Conservation (phyloP, 2,329 filamentous ascomycete species). For the Stromatinia cepivora region DNA sequence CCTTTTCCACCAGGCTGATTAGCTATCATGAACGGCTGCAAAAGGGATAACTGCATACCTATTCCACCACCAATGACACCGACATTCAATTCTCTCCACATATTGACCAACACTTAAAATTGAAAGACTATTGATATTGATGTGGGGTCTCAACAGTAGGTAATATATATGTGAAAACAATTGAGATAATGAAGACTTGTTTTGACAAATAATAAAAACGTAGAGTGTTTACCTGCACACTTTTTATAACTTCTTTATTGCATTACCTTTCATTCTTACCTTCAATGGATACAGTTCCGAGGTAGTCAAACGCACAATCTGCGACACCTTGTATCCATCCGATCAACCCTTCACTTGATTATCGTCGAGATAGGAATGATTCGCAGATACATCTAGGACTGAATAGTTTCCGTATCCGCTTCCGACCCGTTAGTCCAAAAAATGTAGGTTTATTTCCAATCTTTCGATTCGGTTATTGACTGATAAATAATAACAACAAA, state of each 20-base stretch:
- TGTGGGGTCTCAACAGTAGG: not conserved
- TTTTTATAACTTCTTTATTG: conserved; percentile 8
- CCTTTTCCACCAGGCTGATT: conserved; percentile 38
- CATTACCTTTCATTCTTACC: conserved; percentile 6
- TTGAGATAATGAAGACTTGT: not conserved
- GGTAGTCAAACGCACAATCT: conserved; percentile 4
- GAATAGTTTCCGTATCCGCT: conserved; percentile 11
- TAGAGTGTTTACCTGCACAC: not conserved
- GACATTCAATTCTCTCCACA: conserved; percentile 19
- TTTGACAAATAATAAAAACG: not conserved
- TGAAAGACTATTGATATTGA: not conserved
- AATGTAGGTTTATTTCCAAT: no score
- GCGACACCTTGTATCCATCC: not conserved
- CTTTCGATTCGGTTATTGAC: no score
- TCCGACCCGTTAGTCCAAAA: no score
- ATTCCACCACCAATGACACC: conserved; percentile 24
- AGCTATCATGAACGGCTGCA: not conserved
- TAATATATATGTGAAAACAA: not conserved
- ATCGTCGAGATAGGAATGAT: conserved; percentile 12
- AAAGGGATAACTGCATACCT: conserved; percentile 1
- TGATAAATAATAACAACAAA: no score
- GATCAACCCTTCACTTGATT: conserved; percentile 10
- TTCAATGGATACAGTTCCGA: not conserved
- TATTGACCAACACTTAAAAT: not conserved
- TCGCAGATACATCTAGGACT: not conserved